Evolutionary conservation across 2,329 filamentous ascomycete genomes (phyloP).

Genomic region (Pseudogymnoascus sp.): DNA sequence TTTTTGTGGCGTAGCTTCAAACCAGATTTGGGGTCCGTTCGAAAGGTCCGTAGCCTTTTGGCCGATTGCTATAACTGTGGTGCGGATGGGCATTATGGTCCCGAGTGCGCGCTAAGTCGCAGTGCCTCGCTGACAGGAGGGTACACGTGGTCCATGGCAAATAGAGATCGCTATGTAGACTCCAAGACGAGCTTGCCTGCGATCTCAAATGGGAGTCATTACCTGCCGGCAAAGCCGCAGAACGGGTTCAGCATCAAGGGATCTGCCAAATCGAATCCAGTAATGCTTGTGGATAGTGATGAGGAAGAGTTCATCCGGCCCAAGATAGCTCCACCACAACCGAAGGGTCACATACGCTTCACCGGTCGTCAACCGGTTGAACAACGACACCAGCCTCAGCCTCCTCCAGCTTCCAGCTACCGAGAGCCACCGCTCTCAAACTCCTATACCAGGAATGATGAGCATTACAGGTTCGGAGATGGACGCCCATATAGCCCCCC

Average conservation of each 20-base stretch:
- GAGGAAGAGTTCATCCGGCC: slow-evolving; percentile 26
- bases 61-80: slow-evolving; percentile 51
- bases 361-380: background rate
- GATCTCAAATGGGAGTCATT: slow-evolving; percentile 24
- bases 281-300: slow-evolving; percentile 25
- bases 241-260: slow-evolving; percentile 27
- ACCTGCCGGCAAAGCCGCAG: slow-evolving; percentile 18
- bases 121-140: slow-evolving; percentile 25
- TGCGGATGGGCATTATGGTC: slow-evolving; percentile 44
- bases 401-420: background rate
- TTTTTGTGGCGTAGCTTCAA: slow-evolving; percentile 51
- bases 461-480: background rate
- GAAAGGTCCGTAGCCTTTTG: slow-evolving; percentile 42
- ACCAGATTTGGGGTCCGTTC: slow-evolving; percentile 33
- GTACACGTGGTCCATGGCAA: slow-evolving; percentile 45
- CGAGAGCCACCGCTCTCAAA: background rate
- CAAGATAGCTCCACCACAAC: slow-evolving; percentile 17
- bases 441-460: background rate
- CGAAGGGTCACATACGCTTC: background rate
- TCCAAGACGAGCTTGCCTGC: slow-evolving; percentile 30
- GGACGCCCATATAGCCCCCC: background rate
- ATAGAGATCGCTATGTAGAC: slow-evolving; percentile 43
- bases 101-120: slow-evolving; percentile 39
- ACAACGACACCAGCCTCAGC: background rate
- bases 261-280: slow-evolving; percentile 24